Base-by-base conservation (phyloP, 1,284 basidiomycete genomes). In the Coniferiporia sulphurascens region DNA sequence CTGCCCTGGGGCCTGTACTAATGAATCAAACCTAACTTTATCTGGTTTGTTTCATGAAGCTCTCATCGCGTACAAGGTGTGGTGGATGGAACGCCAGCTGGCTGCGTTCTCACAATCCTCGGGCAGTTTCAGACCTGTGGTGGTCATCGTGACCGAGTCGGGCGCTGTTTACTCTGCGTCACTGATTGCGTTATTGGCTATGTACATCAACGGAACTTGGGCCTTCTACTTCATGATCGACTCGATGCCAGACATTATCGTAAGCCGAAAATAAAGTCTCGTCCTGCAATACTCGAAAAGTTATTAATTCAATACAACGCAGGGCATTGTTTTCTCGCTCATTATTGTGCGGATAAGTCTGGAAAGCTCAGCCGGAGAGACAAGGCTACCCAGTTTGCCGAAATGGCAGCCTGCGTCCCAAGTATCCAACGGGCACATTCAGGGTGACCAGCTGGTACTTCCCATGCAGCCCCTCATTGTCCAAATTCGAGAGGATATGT, bases 251-350 rank as follows among this genome's bases (percentile, higher is more conserved):
- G 59, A 59, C 17, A 56, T 63, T n/a, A 63, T 63, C 19, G 61
- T 63, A 48, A 32, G 52, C 57, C n/a, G 5, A 15, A 45, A 8
- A 41, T 12, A n/a, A n/a, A 27, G 27, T 27, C 5, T 46, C 9
- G 35, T 6, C 22, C 10, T 22, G 48, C 8, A 27, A 27, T 27
- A 27, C 27, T 27, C 27, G 3, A 27, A n/a, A n/a, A n/a, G n/a
- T n/a, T n/a, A n/a, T n/a, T n/a, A 27, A 27, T 27, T 27, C 27
- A 27, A 27, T 5, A 5, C 27, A 27, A 27, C 32, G 13, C 41
- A 63, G 61, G 61, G 61, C 15, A 57, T 63, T 45, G 54, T 55
- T 12, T 63, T 63, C 44, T 52, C 53, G 7, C 50, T 62, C 22
- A 62, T 62, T 43, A 62, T 62, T 3, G 61, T 60, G 9, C 52